Evolutionary conservation across 2,329 filamentous ascomycete genomes (phyloP).

Genomic region (Fusarium praegraminearum): DNA sequence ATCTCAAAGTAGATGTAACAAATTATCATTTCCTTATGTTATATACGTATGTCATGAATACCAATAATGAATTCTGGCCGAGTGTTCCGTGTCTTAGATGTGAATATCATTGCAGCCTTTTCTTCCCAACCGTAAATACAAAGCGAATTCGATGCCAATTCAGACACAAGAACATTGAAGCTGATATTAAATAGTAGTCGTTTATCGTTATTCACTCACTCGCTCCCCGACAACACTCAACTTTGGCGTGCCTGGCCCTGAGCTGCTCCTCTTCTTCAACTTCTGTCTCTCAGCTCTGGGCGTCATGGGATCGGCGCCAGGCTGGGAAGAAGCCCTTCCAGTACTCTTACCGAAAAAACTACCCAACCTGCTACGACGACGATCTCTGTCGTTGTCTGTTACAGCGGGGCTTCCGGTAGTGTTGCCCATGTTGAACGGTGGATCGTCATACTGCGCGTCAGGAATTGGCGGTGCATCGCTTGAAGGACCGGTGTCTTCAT

Average conservation of each 20-base stretch:
- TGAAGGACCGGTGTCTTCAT: not conserved
- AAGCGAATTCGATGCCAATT: not conserved
- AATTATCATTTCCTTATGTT: not conserved
- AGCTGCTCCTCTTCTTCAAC: conserved; percentile 42
- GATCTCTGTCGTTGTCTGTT: conserved; percentile 24
- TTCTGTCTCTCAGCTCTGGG: conserved; percentile 35
- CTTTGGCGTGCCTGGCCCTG: conserved; percentile 15
- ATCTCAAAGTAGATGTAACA: conserved; percentile 40
- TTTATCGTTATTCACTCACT: not conserved
- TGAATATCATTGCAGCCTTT: not conserved
- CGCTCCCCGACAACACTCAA: conserved; percentile 40
- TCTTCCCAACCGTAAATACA: not conserved
- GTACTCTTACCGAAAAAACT: conserved; percentile 33
- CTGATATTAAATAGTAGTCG: not conserved
- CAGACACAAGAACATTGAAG: not conserved
- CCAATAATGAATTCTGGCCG: conserved; percentile 2
- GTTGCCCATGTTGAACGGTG: conserved; percentile 11
- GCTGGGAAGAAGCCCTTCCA: conserved; percentile 3
- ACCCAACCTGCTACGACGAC: conserved; percentile 24
- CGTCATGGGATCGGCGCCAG: not conserved
- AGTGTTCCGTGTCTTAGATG: not conserved
- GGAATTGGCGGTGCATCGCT: not conserved
- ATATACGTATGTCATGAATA: not conserved
- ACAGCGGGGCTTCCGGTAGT: conserved; percentile 10
- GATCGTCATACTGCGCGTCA: conserved; percentile 11